Evolutionary conservation across 179 eudicot species (phyloP).

Genomic region (Corrigiola litoralis): DNA sequence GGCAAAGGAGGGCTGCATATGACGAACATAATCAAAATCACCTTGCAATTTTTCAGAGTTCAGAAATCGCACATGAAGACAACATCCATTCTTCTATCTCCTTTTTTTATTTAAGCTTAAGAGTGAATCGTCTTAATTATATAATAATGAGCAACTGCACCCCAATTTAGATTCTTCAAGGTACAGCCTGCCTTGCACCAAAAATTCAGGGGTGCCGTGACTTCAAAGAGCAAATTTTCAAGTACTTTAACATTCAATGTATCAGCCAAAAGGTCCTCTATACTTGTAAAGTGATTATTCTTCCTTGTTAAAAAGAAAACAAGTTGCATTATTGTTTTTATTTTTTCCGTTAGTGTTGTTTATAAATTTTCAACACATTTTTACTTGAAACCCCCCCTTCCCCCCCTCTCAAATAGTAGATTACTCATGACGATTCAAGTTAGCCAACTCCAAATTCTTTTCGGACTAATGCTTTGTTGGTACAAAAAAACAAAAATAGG

Average conservation of each 20-base stretch:
- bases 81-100: background rate
- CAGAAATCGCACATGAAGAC: background rate
- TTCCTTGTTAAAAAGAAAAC: too few species aligned
- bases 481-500: background rate
- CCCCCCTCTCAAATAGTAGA: too few species aligned
- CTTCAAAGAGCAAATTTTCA: background rate
- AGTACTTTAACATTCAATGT: background rate
- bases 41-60: background rate
- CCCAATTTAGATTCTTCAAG: background rate
- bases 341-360: too few species aligned
- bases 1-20: slow-evolving; percentile 83
- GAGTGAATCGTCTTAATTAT: background rate
- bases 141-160: background rate
- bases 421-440: too few species aligned
- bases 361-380: too few species aligned
- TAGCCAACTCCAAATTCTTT: too few species aligned
- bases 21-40: slow-evolving; percentile 4
- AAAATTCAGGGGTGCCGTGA: background rate
- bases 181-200: background rate
- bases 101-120: background rate
- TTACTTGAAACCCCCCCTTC: too few species aligned
- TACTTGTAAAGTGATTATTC: background rate
- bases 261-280: background rate
- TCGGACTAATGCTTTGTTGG: too few species aligned
- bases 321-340: too few species aligned